These are phyloP conservation scores for Alopecurus myosuroides DNA, from an alignment of 176 grass and related monocot species.

Conservation along the genomic window DNA sequence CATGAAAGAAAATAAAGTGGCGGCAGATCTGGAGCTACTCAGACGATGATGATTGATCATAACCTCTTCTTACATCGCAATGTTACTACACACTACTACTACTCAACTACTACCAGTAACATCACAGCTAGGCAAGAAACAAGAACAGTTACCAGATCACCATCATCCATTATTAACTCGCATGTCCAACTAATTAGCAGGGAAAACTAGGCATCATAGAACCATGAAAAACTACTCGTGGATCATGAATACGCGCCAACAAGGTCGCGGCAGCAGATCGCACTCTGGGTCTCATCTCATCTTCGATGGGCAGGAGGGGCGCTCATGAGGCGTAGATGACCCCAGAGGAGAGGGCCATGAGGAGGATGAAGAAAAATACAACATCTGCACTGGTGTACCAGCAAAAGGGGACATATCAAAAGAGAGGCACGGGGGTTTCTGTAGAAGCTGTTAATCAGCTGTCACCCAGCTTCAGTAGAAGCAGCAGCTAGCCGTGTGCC, in stretches of 20 bases:
- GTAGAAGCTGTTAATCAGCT: too few relatives aligned
- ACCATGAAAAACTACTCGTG: background rate
- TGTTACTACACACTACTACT: background rate
- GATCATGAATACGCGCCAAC: slow-evolving; percentile 4
- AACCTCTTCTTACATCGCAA: slow-evolving; percentile 38
- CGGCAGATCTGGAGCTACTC: background rate
- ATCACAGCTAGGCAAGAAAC: slow-evolving; percentile 40
- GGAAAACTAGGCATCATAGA: slow-evolving; percentile 41
- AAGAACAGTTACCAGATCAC: background rate
- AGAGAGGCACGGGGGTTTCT: too few relatives aligned
- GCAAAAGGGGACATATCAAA: too few relatives aligned
- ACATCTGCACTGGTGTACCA: too few relatives aligned
- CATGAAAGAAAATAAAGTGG: background rate
- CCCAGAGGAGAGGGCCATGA: slow-evolving; percentile 91
- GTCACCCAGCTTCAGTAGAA: too few relatives aligned
- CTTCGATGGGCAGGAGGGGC: background rate
- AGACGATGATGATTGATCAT: background rate
- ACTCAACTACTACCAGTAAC: slow-evolving; percentile 19
- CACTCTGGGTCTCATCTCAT: background rate
- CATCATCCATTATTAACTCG: slow-evolving; percentile 38
- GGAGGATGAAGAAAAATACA: too few relatives aligned
- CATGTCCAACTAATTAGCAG: slow-evolving; percentile 43
- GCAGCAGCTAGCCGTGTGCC: too few relatives aligned
- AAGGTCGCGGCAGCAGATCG: slow-evolving; percentile 21
- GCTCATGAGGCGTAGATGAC: slow-evolving; percentile 68